These are phyloP conservation scores for Byssoonygena ceratinophila DNA, from an alignment of 2,329 filamentous ascomycete genomes.

Conservation along the genomic window DNA sequence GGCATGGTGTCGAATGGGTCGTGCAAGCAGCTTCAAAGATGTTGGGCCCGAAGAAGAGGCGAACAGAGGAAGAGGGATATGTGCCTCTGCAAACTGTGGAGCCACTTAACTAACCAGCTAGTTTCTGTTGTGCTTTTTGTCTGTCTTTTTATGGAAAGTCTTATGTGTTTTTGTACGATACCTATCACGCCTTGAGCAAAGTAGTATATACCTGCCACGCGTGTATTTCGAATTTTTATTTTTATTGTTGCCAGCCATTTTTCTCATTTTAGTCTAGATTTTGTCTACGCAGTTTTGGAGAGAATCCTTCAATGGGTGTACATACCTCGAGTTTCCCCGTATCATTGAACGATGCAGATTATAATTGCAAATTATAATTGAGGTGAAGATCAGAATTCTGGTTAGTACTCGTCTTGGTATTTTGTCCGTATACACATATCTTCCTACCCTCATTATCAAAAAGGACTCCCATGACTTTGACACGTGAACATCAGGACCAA, in stretches of 20 bases:
- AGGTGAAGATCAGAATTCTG: neutral
- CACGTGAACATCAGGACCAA: too few relatives aligned
- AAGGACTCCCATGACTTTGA: neutral
- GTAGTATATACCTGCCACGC: constrained; percentile 3
- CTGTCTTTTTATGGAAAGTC: neutral
- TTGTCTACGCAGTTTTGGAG: too few relatives aligned
- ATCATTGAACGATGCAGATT: too few relatives aligned
- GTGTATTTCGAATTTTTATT: neutral
- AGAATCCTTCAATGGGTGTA: too few relatives aligned
- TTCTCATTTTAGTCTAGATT: neutral
- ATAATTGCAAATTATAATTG: too few relatives aligned
- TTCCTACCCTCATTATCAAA: neutral
- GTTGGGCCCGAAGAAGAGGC: constrained; percentile 17
- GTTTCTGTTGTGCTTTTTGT: neutral
- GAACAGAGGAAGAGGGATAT: constrained; percentile 32
- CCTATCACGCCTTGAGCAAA: neutral
- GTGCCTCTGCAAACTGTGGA: constrained; percentile 39
- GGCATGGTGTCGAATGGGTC: constrained; percentile 17
- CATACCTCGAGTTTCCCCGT: too few relatives aligned
- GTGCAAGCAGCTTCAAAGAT: constrained; percentile 19
- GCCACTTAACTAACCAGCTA: constrained; percentile 21
- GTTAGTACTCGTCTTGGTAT: too few relatives aligned
- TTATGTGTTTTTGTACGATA: neutral
- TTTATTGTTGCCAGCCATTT: neutral
- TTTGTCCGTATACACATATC: neutral